Conservation (phyloP, 108 stramenopile genomes). For the Cyclotella choctawhatcheeana region DNA sequence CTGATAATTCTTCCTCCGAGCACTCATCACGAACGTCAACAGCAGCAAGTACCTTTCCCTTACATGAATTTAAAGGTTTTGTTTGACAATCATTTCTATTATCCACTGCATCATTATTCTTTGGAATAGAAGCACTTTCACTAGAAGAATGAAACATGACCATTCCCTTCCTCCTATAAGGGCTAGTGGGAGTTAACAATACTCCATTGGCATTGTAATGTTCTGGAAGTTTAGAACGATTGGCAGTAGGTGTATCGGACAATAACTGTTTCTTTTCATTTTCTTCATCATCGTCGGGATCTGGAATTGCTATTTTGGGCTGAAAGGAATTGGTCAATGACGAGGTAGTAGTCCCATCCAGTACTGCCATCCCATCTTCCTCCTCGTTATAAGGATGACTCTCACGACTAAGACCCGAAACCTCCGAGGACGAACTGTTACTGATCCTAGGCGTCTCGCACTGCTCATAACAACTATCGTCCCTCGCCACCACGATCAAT, state of each 20-base stretch:
- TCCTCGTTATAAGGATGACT: neutral
- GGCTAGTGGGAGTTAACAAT: neutral
- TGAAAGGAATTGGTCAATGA: slow-evolving; percentile 4
- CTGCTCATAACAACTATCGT: neutral
- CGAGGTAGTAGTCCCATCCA: neutral
- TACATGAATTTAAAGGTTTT: too few species aligned
- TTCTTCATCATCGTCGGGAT: neutral
- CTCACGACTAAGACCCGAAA: neutral
- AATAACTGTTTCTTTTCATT: too few species aligned
- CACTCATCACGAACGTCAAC: too few species aligned
- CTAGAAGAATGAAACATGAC: neutral
- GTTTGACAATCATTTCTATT: too few species aligned
- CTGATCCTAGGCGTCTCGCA: neutral
- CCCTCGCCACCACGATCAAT: slow-evolving; percentile 11
- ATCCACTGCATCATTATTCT: too few species aligned
- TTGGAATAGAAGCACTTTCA: neutral
- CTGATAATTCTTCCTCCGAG: too few species aligned
- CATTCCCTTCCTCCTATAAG: neutral
- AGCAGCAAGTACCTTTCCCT: too few species aligned
- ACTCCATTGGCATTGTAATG: neutral
- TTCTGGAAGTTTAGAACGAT: too few species aligned
- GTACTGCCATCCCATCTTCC: neutral
- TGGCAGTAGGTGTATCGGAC: too few species aligned
- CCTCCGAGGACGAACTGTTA: neutral
- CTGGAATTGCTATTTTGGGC: neutral